Percentiles rank a stretch among this genome's conserved stretches.
phyloP scores from a whole-genome alignment of 805 yeast species.

The Candida ulmi region DNA sequence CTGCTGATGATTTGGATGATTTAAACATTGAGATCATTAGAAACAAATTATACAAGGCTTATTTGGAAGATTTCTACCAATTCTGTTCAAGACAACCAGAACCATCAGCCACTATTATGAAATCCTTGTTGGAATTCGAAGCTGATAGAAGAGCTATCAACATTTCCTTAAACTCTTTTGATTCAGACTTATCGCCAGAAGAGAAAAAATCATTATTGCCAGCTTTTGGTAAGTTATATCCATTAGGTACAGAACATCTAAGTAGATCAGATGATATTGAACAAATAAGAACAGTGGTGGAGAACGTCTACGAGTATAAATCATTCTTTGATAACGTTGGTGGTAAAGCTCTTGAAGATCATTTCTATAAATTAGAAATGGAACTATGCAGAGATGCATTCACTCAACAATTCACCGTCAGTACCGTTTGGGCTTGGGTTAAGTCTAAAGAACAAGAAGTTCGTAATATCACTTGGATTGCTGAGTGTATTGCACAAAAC shows the following conservation, averaged over 20 bases:
- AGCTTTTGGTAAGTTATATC: slow-evolving; percentile 73
- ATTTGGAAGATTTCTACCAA: slow-evolving; percentile 76
- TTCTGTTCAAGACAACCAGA: slow-evolving; percentile 60
- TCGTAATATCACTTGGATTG: slow-evolving; percentile 98
- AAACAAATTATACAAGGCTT: slow-evolving; percentile 87
- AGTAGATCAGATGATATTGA: slow-evolving; percentile 83
- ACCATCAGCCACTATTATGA: slow-evolving; percentile 84
- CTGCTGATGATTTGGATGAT: slow-evolving; percentile 87
- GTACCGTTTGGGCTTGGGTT: slow-evolving; percentile 95
- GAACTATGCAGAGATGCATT: slow-evolving; percentile 86
- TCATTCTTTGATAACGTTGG: slow-evolving; percentile 43
- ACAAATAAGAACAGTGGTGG: slow-evolving; percentile 62
- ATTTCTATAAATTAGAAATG: slow-evolving; percentile 91
- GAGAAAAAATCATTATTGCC: slow-evolving; percentile 76
- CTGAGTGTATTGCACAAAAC: slow-evolving; percentile 98
- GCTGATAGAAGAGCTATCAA: slow-evolving; percentile 94
- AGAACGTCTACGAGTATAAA: slow-evolving; percentile 60
- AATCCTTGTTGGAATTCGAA: slow-evolving; percentile 73
- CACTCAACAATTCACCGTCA: slow-evolving; percentile 90
- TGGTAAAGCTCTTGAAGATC: slow-evolving; percentile 79
- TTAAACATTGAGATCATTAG: slow-evolving; percentile 92
- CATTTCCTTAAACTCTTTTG: slow-evolving; percentile 84
- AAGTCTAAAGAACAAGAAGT: slow-evolving; percentile 95
- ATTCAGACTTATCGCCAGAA: slow-evolving; percentile 68
- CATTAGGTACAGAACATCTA: slow-evolving; percentile 56